Evolutionary conservation across 2,329 filamentous ascomycete genomes (phyloP).

Genomic region (Calonectria pseudoturangicola): DNA sequence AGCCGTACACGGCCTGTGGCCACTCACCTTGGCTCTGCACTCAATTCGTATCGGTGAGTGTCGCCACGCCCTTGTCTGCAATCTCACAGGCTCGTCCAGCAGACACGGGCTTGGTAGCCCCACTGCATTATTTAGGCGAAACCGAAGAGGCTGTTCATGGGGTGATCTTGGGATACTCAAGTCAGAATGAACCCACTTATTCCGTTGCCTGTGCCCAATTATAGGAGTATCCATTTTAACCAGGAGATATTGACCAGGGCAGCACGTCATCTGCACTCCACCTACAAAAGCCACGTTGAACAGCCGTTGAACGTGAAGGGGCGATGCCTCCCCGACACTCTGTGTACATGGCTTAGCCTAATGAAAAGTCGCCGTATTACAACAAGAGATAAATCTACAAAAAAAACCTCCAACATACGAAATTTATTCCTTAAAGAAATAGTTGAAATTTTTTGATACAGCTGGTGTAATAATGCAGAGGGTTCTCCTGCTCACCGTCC

Average conservation of each 20-base stretch:
- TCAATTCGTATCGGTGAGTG: slow-evolving; percentile 17
- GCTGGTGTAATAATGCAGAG: neutral
- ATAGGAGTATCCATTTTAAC: slow-evolving; percentile 13
- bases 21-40: slow-evolving; percentile 9
- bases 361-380: neutral
- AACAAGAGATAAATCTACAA: no score
- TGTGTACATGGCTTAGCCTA: neutral
- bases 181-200: slow-evolving; percentile 30
- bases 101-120: neutral
- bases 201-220: neutral
- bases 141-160: slow-evolving; percentile 19
- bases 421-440: neutral
- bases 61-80: neutral
- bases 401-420: no score
- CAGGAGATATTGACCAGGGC: slow-evolving; percentile 5
- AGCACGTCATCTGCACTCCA: slow-evolving; percentile 7
- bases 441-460: neutral
- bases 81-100: neutral
- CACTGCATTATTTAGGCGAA: slow-evolving; percentile 14
- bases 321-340: neutral
- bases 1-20: slow-evolving; percentile 6
- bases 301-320: neutral
- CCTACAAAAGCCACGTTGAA: neutral
- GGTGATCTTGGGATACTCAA: slow-evolving; percentile 18
- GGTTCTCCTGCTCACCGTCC: neutral